A percentile compares a stretch with the other conserved stretches of the same genome.
phyloP scores from a whole-genome alignment of 2,329 filamentous ascomycete species.

The Taxawa tesnikishii region DNA sequence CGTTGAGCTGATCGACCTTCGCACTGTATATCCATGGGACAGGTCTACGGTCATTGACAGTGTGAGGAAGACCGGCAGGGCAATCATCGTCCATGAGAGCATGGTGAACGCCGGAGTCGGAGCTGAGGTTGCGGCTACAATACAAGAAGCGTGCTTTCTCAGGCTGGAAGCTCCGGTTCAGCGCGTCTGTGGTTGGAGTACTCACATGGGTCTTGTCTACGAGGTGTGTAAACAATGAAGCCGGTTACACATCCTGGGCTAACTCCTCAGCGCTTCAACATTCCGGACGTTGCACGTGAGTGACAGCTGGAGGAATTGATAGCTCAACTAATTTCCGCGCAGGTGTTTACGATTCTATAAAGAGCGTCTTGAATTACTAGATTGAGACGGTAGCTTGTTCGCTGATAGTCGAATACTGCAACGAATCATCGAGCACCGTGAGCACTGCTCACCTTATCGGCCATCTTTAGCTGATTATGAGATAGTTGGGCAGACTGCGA shows the following conservation, averaged over 20 bases:
- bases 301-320: constrained; percentile 16
- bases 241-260: background rate
- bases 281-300: constrained; percentile 81
- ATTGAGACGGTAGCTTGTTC: no score
- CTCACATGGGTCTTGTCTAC: constrained; percentile 66
- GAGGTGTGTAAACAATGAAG: constrained; percentile 33
- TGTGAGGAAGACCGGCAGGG: constrained; percentile 75
- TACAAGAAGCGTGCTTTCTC: constrained; percentile 79
- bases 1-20: constrained; percentile 75
- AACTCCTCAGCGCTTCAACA: constrained; percentile 32
- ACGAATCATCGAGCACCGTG: no score
- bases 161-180: constrained; percentile 74
- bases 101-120: constrained; percentile 86
- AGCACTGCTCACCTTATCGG: no score
- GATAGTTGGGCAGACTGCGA: no score
- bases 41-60: constrained; percentile 67
- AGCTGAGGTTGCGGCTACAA: constrained; percentile 76
- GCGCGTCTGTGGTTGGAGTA: constrained; percentile 81
- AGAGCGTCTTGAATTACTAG: constrained; percentile 33
- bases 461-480: no score
- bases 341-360: constrained; percentile 39
- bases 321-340: constrained; percentile 3
- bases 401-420: no score
- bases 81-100: constrained; percentile 81
- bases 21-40: constrained; percentile 89